Percentiles rank a stretch among this genome's conserved stretches.
phyloP scores from a whole-genome alignment of 1,284 basidiomycete genomes.

The Ustilago nuda region DNA sequence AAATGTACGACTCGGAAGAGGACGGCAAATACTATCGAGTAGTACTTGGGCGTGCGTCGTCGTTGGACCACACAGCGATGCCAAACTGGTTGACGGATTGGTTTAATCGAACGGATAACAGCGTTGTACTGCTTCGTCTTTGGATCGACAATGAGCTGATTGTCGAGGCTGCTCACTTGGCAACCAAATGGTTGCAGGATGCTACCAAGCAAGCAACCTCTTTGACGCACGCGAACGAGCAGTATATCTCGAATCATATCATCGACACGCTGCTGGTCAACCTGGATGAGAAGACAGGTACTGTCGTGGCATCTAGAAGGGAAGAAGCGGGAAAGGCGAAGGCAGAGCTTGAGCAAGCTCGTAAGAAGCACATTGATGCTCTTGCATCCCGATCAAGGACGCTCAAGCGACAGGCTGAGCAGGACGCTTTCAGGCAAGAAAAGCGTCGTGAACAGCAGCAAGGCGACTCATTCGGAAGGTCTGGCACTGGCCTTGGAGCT shows the following conservation, averaged over 20 bases:
- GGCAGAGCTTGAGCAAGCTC: slow-evolving; percentile 27
- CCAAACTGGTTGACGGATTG: slow-evolving; percentile 43
- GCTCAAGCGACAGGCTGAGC: slow-evolving; percentile 46
- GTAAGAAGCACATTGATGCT: slow-evolving; percentile 31
- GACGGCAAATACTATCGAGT: slow-evolving; percentile 76
- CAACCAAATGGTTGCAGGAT: slow-evolving; percentile 26
- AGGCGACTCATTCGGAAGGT: slow-evolving; percentile 10
- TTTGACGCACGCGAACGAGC: slow-evolving; percentile 23
- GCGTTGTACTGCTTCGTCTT: slow-evolving; percentile 38
- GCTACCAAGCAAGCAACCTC: slow-evolving; percentile 14
- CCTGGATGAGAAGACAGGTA: slow-evolving; percentile 24
- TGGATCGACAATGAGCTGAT: slow-evolving; percentile 38
- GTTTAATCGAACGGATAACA: slow-evolving; percentile 37
- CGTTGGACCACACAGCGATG: slow-evolving; percentile 22
- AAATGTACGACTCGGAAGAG: slow-evolving; percentile 77
- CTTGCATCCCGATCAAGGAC: slow-evolving; percentile 23
- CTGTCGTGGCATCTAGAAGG: slow-evolving; percentile 22
- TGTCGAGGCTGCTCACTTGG: slow-evolving; percentile 38
- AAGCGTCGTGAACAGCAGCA: slow-evolving; percentile 45
- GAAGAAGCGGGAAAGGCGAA: slow-evolving; percentile 18
- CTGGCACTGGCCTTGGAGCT: slow-evolving; percentile 17
- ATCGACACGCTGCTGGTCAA: slow-evolving; percentile 43
- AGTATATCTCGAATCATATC: slow-evolving; percentile 36
- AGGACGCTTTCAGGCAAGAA: slow-evolving; percentile 41
- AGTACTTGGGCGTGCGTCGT: slow-evolving; percentile 67